These are phyloP conservation scores for Urostyla sp. DNA, from an alignment of 73 alveolate species.

Conservation along the genomic window DNA sequence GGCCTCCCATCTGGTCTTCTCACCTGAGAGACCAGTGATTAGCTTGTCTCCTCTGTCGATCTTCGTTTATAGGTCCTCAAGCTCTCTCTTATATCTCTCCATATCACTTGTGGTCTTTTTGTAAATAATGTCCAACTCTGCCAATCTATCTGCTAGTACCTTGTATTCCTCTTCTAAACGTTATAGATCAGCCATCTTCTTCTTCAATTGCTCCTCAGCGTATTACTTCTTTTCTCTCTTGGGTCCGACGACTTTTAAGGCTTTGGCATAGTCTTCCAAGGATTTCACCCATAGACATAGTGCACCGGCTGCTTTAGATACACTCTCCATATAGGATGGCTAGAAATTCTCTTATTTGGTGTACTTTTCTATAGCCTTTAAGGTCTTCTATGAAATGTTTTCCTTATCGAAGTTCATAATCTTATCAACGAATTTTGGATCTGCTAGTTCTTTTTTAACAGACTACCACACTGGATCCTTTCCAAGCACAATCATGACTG, in stretches of 20 bases:
- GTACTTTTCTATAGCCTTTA: conserved; percentile 83
- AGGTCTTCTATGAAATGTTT: conserved; percentile 67
- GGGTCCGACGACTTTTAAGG: conserved; percentile 96
- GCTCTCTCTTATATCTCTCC: conserved; percentile 86
- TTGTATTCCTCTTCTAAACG: conserved; percentile 78
- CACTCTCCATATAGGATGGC: conserved; percentile 74
- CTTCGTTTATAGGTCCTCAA: conserved; percentile 90
- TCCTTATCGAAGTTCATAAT: conserved; percentile 94
- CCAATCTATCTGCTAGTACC: conserved; percentile 73
- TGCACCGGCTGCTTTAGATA: conserved; percentile 91
- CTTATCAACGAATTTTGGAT: conserved; percentile 91
- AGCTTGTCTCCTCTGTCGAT: conserved; percentile 98
- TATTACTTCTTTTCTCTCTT: conserved; percentile 87
- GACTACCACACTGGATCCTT: conserved; percentile 66
- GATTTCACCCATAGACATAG: conserved; percentile 96
- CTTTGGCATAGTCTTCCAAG: conserved; percentile 94
- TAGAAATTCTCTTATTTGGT: conserved; percentile 85
- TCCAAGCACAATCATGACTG: conserved; percentile 91
- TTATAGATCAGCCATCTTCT: conserved; percentile 75
- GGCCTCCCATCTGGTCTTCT: conserved; percentile 98
- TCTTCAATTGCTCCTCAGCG: conserved; percentile 78
- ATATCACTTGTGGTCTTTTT: conserved; percentile 90
- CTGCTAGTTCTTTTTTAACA: conserved; percentile 95
- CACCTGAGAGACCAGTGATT: conserved; percentile 98
- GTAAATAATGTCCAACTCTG: conserved; percentile 67